phyloP scores from a whole-genome alignment of 2,329 filamentous ascomycete genomes.

The Fusarium duplospermum region DNA sequence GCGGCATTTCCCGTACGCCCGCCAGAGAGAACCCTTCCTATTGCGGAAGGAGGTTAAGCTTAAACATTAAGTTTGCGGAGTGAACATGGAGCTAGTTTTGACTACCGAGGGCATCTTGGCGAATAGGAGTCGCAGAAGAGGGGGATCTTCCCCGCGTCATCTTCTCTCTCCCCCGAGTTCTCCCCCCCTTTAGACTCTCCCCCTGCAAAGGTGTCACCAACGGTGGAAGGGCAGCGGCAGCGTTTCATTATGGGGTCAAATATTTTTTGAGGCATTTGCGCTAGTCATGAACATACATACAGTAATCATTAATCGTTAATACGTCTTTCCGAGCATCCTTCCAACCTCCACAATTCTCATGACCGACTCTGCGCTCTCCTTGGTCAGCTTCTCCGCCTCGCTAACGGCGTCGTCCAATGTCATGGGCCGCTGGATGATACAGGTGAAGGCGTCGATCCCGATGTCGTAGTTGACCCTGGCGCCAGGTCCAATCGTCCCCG shows the following conservation, averaged over 20 bases:
- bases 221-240: background rate
- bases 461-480: constrained; percentile 50
- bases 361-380: constrained; percentile 49
- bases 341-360: constrained; percentile 50
- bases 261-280: constrained; percentile 5
- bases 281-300: constrained; percentile 5
- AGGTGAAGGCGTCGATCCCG: constrained; percentile 50
- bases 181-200: background rate
- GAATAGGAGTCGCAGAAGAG: background rate
- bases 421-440: constrained; percentile 48
- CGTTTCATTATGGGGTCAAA: background rate
- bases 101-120: background rate
- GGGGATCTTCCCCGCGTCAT: constrained; percentile 7
- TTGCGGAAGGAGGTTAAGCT: constrained; percentile 25
- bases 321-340: constrained; percentile 41
- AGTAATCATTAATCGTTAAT: constrained; percentile 5
- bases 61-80: constrained; percentile 13
- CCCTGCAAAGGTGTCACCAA: background rate
- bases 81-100: background rate
- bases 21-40: constrained; percentile 5
- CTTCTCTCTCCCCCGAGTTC: background rate
- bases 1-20: constrained; percentile 29
- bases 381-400: constrained; percentile 47
- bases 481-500: constrained; percentile 51
- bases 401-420: constrained; percentile 46